Conservation (phyloP, 148 eudicot genomes). For the Nyssa sinensis region DNA sequence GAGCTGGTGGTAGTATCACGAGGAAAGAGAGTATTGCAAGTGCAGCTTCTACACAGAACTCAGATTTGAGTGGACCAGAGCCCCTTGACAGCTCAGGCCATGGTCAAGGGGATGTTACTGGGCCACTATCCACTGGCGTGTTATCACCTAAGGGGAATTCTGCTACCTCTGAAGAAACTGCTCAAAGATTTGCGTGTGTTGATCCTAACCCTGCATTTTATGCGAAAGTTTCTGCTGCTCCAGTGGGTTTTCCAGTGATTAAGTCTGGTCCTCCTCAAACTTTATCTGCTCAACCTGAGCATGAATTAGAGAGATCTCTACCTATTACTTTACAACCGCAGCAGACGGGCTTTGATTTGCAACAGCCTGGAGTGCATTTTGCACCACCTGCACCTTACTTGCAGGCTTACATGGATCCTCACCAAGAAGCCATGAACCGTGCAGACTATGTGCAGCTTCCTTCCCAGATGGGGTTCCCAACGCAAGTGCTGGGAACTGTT, state of each 20-base stretch:
- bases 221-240: slow-evolving; percentile 35
- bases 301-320: slow-evolving; percentile 41
- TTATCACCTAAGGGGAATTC: slow-evolving; percentile 49
- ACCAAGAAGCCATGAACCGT: slow-evolving; percentile 45
- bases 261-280: slow-evolving; percentile 24
- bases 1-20: slow-evolving; percentile 38
- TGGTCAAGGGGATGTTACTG: slow-evolving; percentile 47
- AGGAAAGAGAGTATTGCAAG: slow-evolving; percentile 76
- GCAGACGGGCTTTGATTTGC: slow-evolving; percentile 41
- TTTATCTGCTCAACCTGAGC: slow-evolving; percentile 35
- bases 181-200: slow-evolving; percentile 28
- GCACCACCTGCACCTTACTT: slow-evolving; percentile 49
- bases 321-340: slow-evolving; percentile 40
- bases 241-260: slow-evolving; percentile 28
- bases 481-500: slow-evolving; percentile 48
- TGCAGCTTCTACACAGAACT: slow-evolving; percentile 77
- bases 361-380: slow-evolving; percentile 35
- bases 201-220: slow-evolving; percentile 28
- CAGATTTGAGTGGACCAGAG: slow-evolving; percentile 75
- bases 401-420: slow-evolving; percentile 60
- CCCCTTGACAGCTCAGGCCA: slow-evolving; percentile 37
- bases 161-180: slow-evolving; percentile 36
- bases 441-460: slow-evolving; percentile 49
- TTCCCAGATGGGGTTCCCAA: slow-evolving; percentile 58
- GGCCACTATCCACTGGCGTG: slow-evolving; percentile 32